Evolutionary conservation across 306 rosid species (phyloP), one percentile per base, ranked within the genome.

Genomic region (Fragaria ananassa): DNA sequence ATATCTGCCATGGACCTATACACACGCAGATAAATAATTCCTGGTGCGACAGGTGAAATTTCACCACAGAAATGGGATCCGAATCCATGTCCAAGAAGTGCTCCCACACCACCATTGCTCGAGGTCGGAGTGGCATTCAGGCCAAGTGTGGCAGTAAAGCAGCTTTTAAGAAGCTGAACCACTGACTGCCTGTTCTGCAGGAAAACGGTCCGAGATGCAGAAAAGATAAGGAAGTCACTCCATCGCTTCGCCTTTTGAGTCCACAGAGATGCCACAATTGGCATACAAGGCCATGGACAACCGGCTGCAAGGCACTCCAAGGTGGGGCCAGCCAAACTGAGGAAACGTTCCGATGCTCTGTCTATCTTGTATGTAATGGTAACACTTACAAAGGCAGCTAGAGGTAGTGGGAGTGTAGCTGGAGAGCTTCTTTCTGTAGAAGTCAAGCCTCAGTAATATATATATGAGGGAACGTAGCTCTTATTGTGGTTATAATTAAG

Each of bases 271-370:
- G 98, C 93, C 65, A 95, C 99, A 66, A 95, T 91, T 57, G 99
- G 93, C 99, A 95, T 95, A 81, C 97, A 92, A 80, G 99, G 99
- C 98, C 99, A 95, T 5, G 97, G 97, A 80, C 97, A 92, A 68
- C 97, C 97, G 21, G 97, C 97, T 39, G 99, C 97, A 46, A 95
- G 92, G 82, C 85, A 78, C 88, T 92, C 98, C 85, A 95, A 83
- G 68, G 98, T 87, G 51, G 95, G 99, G 76, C 96, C 97, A 64
- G 93, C 99, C 88, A 95, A 86, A 86, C 84, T 86, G 78, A 95
- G 99, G 74, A 91, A 91, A 53, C 91, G 96, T 61, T 95, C 93
- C 0, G 95, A 86, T 77, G 89, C 85, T 85, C 91, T 85, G 82
- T 93, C 97, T 39, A 89, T 85, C 89, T 92, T 95, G 86, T 88